A percentile compares a stretch with the other conserved stretches of the same genome.
These are phyloP conservation scores for Plasmodium fragile DNA, from an alignment of 169 alveolate genomes.

Conservation along the genomic window DNA sequence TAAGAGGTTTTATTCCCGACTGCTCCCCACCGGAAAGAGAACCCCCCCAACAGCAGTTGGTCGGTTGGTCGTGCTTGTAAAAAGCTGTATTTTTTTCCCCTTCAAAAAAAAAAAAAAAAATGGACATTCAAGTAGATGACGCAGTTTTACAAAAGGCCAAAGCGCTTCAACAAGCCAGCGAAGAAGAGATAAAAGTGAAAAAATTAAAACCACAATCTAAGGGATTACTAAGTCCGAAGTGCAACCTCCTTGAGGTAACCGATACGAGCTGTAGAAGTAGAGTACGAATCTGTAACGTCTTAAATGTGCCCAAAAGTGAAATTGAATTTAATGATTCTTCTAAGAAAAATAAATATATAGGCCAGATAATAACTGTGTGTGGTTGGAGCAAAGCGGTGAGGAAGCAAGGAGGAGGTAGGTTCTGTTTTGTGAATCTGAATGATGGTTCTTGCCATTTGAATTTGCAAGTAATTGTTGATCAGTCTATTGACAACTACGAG, in stretches of 20 bases:
- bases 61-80: background rate
- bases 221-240: slow-evolving; percentile 13
- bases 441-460: slow-evolving; percentile 96
- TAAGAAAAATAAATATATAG: slow-evolving; percentile 74
- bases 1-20: too few species aligned
- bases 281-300: slow-evolving; percentile 35
- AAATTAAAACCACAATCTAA: slow-evolving; percentile 42
- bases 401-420: slow-evolving; percentile 93
- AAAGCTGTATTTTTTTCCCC: background rate
- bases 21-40: background rate
- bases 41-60: background rate
- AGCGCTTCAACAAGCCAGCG: slow-evolving; percentile 5
- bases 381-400: slow-evolving; percentile 98
- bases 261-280: slow-evolving; percentile 47
- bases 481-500: slow-evolving; percentile 87
- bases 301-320: slow-evolving; percentile 60
- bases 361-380: slow-evolving; percentile 87
- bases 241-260: slow-evolving; percentile 14
- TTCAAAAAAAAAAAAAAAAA: background rate
- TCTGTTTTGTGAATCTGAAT: slow-evolving; percentile 94
- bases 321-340: slow-evolving; percentile 17
- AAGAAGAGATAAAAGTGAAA: slow-evolving; percentile 29
- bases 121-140: slow-evolving; percentile 36
- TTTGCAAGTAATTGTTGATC: slow-evolving; percentile 95
- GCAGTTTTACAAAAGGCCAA: slow-evolving; percentile 25